A percentile compares a stretch with the other conserved stretches of the same genome.
Conservation (phyloP, 345 rosid species). For the Limnanthes douglasii region DNA sequence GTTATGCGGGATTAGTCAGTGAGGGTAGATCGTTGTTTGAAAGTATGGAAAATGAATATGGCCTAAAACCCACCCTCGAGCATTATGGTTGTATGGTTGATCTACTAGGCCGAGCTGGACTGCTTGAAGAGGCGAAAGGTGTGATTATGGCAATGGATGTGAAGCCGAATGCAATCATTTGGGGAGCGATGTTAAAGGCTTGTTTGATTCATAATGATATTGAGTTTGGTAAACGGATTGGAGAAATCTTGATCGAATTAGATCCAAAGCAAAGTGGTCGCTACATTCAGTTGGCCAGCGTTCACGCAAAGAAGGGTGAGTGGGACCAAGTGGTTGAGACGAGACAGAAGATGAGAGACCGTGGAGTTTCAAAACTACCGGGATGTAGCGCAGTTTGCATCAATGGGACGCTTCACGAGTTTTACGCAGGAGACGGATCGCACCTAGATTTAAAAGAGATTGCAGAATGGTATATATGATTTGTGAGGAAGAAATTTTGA, state of each 20-base stretch:
- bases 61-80: slow-evolving; percentile 41
- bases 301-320: slow-evolving; percentile 31
- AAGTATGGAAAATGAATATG: slow-evolving; percentile 27
- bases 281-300: slow-evolving; percentile 41
- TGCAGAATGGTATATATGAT: too few species aligned
- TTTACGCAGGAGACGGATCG: slow-evolving; percentile 35
- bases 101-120: slow-evolving; percentile 63
- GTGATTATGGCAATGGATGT: slow-evolving; percentile 40
- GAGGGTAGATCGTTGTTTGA: slow-evolving; percentile 39
- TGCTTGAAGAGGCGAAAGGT: slow-evolving; percentile 32
- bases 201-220: slow-evolving; percentile 34
- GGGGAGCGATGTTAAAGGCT: slow-evolving; percentile 59
- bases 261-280: slow-evolving; percentile 49
- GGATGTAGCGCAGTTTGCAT: slow-evolving; percentile 47
- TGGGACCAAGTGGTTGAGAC: slow-evolving; percentile 48
- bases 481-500: too few species aligned
- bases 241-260: slow-evolving; percentile 24
- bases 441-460: slow-evolving; percentile 33
- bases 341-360: slow-evolving; percentile 35
- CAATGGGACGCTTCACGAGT: slow-evolving; percentile 38
- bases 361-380: slow-evolving; percentile 35
- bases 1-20: slow-evolving; percentile 42
- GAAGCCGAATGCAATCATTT: slow-evolving; percentile 43
- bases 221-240: slow-evolving; percentile 42
- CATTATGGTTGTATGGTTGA: slow-evolving; percentile 81